These are phyloP conservation scores for Corchorus capsularis DNA, from an alignment of 345 rosid species.

Conservation along the genomic window DNA sequence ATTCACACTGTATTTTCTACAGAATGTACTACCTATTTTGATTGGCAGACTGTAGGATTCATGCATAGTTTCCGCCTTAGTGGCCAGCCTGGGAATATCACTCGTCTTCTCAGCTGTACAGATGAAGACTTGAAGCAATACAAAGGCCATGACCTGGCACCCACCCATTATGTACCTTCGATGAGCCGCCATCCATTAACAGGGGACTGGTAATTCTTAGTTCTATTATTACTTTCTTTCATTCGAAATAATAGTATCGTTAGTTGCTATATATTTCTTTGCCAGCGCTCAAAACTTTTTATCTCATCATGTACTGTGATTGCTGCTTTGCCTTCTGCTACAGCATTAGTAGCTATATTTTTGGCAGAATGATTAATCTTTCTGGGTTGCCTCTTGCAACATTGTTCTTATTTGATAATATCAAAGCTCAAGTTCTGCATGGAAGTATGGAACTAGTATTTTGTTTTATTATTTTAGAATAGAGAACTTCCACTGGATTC, in stretches of 20 bases:
- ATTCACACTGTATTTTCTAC: constrained; percentile 94
- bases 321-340: background rate
- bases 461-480: background rate
- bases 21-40: constrained; percentile 90
- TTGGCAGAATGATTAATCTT: background rate
- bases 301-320: background rate
- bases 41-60: constrained; percentile 98
- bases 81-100: constrained; percentile 94
- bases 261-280: background rate
- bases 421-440: background rate
- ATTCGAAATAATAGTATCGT: background rate
- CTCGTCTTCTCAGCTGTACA: constrained; percentile 95
- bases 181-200: constrained; percentile 97
- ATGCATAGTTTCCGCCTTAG: constrained; percentile 88
- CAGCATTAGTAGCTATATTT: background rate
- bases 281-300: background rate
- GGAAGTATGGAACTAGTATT: background rate
- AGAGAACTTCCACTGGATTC: background rate
- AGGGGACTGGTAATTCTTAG: constrained; percentile 81
- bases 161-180: constrained; percentile 96
- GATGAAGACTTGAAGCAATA: constrained; percentile 79
- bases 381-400: background rate
- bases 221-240: constrained; percentile 11
- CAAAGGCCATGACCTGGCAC: constrained; percentile 88
- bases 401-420: background rate